phyloP scores from a whole-genome alignment of 805 yeast genomes.

The Zygosaccharomyces siamensis region DNA sequence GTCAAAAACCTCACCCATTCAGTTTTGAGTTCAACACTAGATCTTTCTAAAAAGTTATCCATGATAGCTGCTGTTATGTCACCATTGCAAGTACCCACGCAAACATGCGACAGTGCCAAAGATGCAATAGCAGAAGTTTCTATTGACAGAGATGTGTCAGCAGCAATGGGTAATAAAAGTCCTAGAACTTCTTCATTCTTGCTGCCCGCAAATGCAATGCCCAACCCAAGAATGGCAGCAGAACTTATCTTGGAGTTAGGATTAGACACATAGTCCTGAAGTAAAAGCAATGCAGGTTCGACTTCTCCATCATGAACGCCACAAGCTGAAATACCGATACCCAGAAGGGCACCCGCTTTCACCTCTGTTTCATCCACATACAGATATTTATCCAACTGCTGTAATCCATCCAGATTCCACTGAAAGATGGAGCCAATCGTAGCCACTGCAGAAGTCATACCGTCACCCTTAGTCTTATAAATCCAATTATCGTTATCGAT shows the following conservation, averaged over 20 bases:
- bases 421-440: conserved; percentile 83
- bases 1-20: conserved; percentile 90
- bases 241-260: conserved; percentile 60
- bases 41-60: conserved; percentile 85
- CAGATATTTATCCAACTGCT: conserved; percentile 79
- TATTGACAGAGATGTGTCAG: conserved; percentile 67
- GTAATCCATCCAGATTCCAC: conserved; percentile 93
- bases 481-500: conserved; percentile 83
- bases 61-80: conserved; percentile 89
- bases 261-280: conserved; percentile 76
- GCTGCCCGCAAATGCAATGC: conserved; percentile 93
- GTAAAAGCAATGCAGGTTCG: conserved; percentile 81
- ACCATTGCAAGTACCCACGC: conserved; percentile 94
- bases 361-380: conserved; percentile 81
- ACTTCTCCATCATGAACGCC: conserved; percentile 90
- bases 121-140: conserved; percentile 85
- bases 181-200: conserved; percentile 78
- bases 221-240: conserved; percentile 85
- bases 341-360: conserved; percentile 94
- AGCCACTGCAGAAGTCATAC: conserved; percentile 90
- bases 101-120: conserved; percentile 86
- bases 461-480: conserved; percentile 84
- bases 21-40: conserved; percentile 66
- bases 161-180: conserved; percentile 72
- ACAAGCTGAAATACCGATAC: conserved; percentile 87